Evolutionary conservation across 495 filamentous ascomycete genomes (phyloP), one percentile per base, ranked within the genome.

Genomic region (Trypethelium eluteriae): DNA sequence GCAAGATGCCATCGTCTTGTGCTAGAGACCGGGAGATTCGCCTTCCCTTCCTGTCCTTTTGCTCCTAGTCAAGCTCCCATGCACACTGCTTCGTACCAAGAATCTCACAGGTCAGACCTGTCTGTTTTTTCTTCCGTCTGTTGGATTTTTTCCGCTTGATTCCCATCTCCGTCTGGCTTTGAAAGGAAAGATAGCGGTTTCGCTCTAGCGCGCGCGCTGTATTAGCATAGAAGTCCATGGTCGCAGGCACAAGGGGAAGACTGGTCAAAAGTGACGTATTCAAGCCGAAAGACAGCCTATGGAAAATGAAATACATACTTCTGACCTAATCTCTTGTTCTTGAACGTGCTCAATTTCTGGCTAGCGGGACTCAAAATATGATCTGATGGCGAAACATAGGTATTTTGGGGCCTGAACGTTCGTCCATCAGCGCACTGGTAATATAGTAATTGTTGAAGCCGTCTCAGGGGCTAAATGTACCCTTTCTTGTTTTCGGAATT

Each of bases 281-380:
- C 41, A 46, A 64, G 69, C 56, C 70, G 65, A 16, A 46, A 46
- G 41, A 9, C 16, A 16, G 41, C 9, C 16, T 25, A 25, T 9
- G 41, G 1, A 9, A 46, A 9, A 7, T 46, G 41, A 16, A 46
- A 46, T 0, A 46, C 11, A 53, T 53, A 53, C 49, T 25, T 53
- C 49, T 53, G 49, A 18, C 16, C 16, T 5, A 53, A 0, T 25
- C 49, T 53, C 81, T 93, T 93, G 74, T 84, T 88, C 80, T 92
- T 91, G 74, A 93, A 85, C 59, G 89, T 87, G 63, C 81, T 88
- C 71, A 97, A 78, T 78, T 97, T 97, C 78, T 89, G 88, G n/a
- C 90, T 92, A 77, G 91, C 93, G 16, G 93, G 93, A 68, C 88
- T 92, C 88, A 95, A 88, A 78, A 97, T 91, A 74, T 85, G 88